Evolutionary conservation across 2,329 filamentous ascomycete genomes (phyloP).

Genomic region (Leptographium galeiforme): DNA sequence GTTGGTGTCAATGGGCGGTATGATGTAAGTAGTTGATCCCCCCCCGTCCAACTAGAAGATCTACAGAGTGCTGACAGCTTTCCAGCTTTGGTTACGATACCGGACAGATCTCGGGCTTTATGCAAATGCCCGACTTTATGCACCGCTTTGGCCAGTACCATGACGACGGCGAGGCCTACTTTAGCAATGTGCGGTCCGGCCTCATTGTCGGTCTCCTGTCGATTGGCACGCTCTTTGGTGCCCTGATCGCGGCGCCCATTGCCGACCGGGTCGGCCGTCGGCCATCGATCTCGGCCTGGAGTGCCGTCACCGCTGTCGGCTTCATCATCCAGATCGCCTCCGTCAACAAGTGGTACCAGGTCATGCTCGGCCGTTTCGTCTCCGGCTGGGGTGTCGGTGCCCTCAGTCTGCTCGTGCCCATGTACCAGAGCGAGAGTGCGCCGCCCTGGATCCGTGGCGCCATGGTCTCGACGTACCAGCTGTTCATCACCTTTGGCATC

Average conservation of each 20-base stretch:
- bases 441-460: slow-evolving; percentile 50
- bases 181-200: slow-evolving; percentile 29
- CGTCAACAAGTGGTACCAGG: slow-evolving; percentile 44
- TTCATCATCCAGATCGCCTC: slow-evolving; percentile 54
- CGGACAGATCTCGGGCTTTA: slow-evolving; percentile 41
- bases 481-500: slow-evolving; percentile 61
- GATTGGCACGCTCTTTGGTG: slow-evolving; percentile 41
- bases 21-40: slow-evolving; percentile 2
- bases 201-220: slow-evolving; percentile 43
- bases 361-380: slow-evolving; percentile 46
- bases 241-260: slow-evolving; percentile 38
- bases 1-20: slow-evolving; percentile 11
- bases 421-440: slow-evolving; percentile 46
- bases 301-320: slow-evolving; percentile 47
- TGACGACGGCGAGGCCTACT: slow-evolving; percentile 24
- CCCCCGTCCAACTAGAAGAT: no score
- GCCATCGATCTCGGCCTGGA: slow-evolving; percentile 37
- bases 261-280: slow-evolving; percentile 45
- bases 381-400: slow-evolving; percentile 56
- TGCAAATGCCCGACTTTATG: slow-evolving; percentile 39
- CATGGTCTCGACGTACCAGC: slow-evolving; percentile 57
- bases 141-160: slow-evolving; percentile 38
- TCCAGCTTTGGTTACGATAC: slow-evolving; percentile 42
- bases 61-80: no score
- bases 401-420: slow-evolving; percentile 46